These are phyloP conservation scores for Paspalum vaginatum DNA, from an alignment of 176 grass and related monocot genomes.

Conservation along the genomic window DNA sequence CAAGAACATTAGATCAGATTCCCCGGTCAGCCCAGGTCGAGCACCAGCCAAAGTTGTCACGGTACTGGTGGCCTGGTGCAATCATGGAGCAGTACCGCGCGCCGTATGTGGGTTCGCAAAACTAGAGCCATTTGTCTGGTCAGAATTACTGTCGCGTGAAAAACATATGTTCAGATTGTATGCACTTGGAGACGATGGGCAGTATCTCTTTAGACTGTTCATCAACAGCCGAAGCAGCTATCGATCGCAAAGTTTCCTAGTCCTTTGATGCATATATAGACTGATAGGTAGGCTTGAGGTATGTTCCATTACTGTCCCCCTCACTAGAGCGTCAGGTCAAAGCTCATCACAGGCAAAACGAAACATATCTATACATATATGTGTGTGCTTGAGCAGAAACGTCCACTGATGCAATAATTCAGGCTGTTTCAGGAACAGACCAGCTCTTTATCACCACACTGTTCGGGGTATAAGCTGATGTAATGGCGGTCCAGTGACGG, in stretches of 20 bases:
- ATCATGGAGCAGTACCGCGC: slow-evolving; percentile 31
- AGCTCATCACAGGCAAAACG: slow-evolving; percentile 31
- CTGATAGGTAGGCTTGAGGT: background rate
- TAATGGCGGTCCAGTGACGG: background rate
- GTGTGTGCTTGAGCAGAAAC: background rate
- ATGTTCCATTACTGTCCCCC: slow-evolving; percentile 36
- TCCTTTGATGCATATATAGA: background rate
- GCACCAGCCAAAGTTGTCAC: slow-evolving; percentile 13
- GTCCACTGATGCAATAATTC: slow-evolving; percentile 27
- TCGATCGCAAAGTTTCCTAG: background rate
- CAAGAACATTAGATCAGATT: slow-evolving; percentile 40
- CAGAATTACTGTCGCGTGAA: slow-evolving; percentile 26
- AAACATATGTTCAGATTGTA: slow-evolving; percentile 10
- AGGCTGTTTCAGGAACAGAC: background rate
- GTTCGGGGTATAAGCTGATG: slow-evolving; percentile 11
- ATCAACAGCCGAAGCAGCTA: background rate
- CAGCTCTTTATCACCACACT: slow-evolving; percentile 24
- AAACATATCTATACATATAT: background rate
- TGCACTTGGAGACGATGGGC: slow-evolving; percentile 9
- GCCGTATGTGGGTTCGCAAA: background rate
- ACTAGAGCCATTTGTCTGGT: background rate
- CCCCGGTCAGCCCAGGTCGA: slow-evolving; percentile 21
- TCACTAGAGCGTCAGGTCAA: slow-evolving; percentile 14
- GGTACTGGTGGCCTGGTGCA: background rate
- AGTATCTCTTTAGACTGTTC: slow-evolving; percentile 11